These are phyloP conservation scores for Nemania diffusa DNA, from an alignment of 2,329 filamentous ascomycete genomes.

Conservation along the genomic window DNA sequence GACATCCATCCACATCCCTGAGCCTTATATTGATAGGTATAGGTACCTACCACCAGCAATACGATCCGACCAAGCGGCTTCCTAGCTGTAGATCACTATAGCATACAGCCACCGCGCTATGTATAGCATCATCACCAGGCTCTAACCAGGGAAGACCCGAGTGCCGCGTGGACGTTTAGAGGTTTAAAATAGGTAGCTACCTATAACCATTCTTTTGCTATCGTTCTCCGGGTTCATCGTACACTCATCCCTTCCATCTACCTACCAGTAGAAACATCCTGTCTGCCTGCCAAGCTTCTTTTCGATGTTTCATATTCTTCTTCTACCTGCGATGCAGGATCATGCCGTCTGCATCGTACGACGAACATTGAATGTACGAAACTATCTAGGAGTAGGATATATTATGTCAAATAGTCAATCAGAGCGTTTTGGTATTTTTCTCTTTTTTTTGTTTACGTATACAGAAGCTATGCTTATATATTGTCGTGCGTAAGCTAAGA, in stretches of 20 bases:
- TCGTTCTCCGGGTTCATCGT: background rate
- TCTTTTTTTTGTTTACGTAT: too few species aligned
- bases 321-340: background rate
- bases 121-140: conserved; percentile 22
- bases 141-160: conserved; percentile 3
- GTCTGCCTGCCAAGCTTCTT: background rate
- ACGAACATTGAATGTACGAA: too few species aligned
- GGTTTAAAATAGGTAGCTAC: background rate
- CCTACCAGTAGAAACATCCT: conserved; percentile 7
- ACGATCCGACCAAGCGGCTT: conserved; percentile 8
- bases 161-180: background rate
- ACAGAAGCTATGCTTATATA: too few species aligned
- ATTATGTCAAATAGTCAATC: too few species aligned
- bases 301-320: conserved; percentile 13
- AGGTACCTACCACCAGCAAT: conserved; percentile 5
- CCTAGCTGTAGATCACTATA: conserved; percentile 22
- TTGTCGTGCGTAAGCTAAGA: too few species aligned
- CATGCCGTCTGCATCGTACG: background rate
- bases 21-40: conserved; percentile 9
- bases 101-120: conserved; percentile 23
- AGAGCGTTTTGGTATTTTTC: too few species aligned
- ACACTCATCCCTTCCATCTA: too few species aligned
- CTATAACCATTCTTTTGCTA: background rate
- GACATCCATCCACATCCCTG: conserved; percentile 18
- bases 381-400: too few species aligned